Conservation (phyloP, 2,329 filamentous ascomycete genomes). For the Hirsutella minnesotensis region DNA sequence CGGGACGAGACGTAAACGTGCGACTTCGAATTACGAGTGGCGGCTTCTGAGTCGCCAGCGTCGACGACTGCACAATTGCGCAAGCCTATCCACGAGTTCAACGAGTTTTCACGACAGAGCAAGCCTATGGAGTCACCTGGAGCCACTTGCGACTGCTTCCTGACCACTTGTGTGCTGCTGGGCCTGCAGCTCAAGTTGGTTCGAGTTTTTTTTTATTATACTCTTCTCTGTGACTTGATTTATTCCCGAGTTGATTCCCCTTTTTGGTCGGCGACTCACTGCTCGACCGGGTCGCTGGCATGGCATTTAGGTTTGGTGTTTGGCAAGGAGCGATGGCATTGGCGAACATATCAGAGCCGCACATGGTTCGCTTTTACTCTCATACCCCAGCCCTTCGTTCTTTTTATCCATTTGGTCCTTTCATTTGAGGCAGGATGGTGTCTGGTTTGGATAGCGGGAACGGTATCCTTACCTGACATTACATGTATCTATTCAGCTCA, state of each 20-base stretch:
- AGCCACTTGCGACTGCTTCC: background rate
- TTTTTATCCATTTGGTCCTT: background rate
- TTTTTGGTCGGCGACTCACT: conserved; percentile 5
- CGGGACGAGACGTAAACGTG: background rate
- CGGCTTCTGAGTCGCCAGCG: conserved; percentile 8
- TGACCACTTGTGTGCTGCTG: conserved; percentile 7
- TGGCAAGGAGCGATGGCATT: conserved; percentile 1
- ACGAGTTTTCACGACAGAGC: conserved; percentile 14
- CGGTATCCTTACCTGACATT: conserved; percentile 5
- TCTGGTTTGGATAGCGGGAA: conserved; percentile 6
- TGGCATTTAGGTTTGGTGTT: conserved; percentile 11
- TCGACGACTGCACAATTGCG: background rate
- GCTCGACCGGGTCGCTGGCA: conserved; percentile 1
- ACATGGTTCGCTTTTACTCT: conserved; percentile 7
- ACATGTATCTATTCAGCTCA: conserved; percentile 7
- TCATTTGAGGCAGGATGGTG: conserved; percentile 1
- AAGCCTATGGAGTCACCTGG: background rate
- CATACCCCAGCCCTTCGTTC: background rate
- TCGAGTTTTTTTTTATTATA: no score
- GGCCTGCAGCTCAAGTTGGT: background rate
- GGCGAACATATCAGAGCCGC: conserved; percentile 1
- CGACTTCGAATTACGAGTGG: conserved; percentile 12
- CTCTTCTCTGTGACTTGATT: conserved; percentile 4
- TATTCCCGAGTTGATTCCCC: conserved; percentile 3
- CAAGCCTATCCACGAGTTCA: conserved; percentile 21